Evolutionary conservation across 2,329 filamentous ascomycete species (phyloP).

Genomic region (Paramyrothecium roridum): DNA sequence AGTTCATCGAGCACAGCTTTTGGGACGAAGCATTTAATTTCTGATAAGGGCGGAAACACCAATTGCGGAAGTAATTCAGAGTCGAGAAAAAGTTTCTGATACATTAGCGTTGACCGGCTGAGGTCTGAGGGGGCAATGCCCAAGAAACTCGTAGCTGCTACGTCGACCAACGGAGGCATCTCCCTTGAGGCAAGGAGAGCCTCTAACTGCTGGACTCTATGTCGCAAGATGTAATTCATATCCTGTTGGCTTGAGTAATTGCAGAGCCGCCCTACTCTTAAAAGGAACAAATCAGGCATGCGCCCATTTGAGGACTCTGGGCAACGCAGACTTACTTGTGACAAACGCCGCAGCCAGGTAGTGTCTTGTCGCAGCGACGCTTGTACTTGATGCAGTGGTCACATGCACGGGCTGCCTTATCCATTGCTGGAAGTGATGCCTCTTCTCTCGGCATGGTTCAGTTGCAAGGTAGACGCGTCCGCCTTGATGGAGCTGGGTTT

Average conservation of each 20-base stretch:
- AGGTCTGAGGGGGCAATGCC: neutral
- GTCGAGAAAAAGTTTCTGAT: slow-evolving; percentile 8
- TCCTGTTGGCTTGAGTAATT: slow-evolving; percentile 4
- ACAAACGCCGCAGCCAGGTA: slow-evolving; percentile 8
- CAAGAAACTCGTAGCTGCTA: neutral
- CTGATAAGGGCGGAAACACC: neutral
- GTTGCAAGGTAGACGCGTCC: too few relatives aligned
- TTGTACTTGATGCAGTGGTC: slow-evolving; percentile 10
- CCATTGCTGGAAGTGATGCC: neutral
- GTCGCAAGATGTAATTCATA: slow-evolving; percentile 4
- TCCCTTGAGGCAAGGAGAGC: slow-evolving; percentile 4
- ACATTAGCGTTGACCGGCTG: slow-evolving; percentile 5
- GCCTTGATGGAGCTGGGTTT: too few relatives aligned
- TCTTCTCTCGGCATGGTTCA: neutral
- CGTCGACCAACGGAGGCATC: neutral
- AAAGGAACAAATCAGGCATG: neutral
- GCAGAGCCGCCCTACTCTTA: slow-evolving; percentile 5
- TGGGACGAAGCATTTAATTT: slow-evolving; percentile 2
- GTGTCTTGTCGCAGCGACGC: slow-evolving; percentile 9
- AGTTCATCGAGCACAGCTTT: neutral
- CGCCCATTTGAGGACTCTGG: neutral
- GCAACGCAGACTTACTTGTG: slow-evolving; percentile 3
- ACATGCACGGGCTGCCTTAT: slow-evolving; percentile 8
- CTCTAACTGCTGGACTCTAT: slow-evolving; percentile 8
- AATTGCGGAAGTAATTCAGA: slow-evolving; percentile 3